These are phyloP conservation scores for Syzygium oleosum DNA, from an alignment of 345 rosid species.

Conservation along the genomic window DNA sequence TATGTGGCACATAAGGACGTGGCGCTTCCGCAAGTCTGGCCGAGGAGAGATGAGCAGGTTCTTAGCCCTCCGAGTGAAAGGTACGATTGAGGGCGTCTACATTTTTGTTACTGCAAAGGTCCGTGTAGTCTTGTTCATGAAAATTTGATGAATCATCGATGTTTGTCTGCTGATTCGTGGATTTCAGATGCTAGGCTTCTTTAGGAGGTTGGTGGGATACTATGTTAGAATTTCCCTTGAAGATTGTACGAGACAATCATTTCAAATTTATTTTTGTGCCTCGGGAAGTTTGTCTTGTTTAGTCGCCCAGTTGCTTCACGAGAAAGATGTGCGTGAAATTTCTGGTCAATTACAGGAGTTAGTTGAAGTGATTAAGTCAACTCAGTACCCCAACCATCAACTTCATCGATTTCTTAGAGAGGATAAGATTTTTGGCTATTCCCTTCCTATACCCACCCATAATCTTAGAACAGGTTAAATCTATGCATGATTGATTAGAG, in stretches of 20 bases:
- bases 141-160: neutral
- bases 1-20: constrained; percentile 33
- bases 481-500: neutral
- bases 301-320: neutral
- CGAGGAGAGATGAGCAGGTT: constrained; percentile 9
- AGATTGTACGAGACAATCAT: neutral
- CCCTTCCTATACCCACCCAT: neutral
- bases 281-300: neutral
- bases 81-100: neutral
- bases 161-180: neutral
- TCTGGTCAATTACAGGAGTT: neutral
- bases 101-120: neutral
- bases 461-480: neutral
- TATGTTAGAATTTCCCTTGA: neutral
- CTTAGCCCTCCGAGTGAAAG: constrained; percentile 26
- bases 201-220: neutral
- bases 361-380: neutral
- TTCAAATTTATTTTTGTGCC: neutral
- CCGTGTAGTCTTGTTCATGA: neutral
- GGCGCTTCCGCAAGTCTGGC: constrained; percentile 40
- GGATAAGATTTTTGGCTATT: neutral
- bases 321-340: neutral
- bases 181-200: neutral
- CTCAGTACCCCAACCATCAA: neutral
- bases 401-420: neutral